Conservation (phyloP, 805 yeast species). For the Candida caryicola region DNA sequence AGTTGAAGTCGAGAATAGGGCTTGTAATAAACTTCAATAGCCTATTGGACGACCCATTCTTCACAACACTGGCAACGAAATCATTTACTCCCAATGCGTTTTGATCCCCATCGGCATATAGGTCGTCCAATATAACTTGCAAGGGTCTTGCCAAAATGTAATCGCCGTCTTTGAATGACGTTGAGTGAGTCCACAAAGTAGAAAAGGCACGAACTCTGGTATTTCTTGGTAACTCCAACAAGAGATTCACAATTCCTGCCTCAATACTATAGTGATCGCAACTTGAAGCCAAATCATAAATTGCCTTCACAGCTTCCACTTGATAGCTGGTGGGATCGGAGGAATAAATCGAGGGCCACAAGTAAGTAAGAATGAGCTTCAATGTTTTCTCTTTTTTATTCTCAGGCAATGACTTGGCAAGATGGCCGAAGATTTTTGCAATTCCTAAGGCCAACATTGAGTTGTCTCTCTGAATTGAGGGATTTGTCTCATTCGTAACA, state of each 20-base stretch:
- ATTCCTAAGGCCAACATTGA: slow-evolving; percentile 43
- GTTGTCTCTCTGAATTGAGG: slow-evolving; percentile 5
- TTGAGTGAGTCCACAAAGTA: slow-evolving; percentile 72
- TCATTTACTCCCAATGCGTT: slow-evolving; percentile 42
- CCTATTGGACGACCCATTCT: slow-evolving; percentile 56
- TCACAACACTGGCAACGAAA: slow-evolving; percentile 46
- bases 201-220: slow-evolving; percentile 55
- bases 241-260: slow-evolving; percentile 62
- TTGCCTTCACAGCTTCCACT: slow-evolving; percentile 63
- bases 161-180: slow-evolving; percentile 47
- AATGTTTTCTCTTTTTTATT: slow-evolving; percentile 37
- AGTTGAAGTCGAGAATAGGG: slow-evolving; percentile 46
- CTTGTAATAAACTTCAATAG: slow-evolving; percentile 57
- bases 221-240: slow-evolving; percentile 35
- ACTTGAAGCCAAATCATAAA: slow-evolving; percentile 59
- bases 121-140: slow-evolving; percentile 64
- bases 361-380: slow-evolving; percentile 38
- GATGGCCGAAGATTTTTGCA: slow-evolving; percentile 36
- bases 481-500: neutral
- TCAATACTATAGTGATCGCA: slow-evolving; percentile 59
- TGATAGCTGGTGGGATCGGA: slow-evolving; percentile 54
- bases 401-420: slow-evolving; percentile 27
- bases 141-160: slow-evolving; percentile 59
- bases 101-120: slow-evolving; percentile 43
- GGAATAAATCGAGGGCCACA: slow-evolving; percentile 56